Evolutionary conservation across 768 basidiomycete species (phyloP).

Genomic region (Pleurotus tuber-regium): DNA sequence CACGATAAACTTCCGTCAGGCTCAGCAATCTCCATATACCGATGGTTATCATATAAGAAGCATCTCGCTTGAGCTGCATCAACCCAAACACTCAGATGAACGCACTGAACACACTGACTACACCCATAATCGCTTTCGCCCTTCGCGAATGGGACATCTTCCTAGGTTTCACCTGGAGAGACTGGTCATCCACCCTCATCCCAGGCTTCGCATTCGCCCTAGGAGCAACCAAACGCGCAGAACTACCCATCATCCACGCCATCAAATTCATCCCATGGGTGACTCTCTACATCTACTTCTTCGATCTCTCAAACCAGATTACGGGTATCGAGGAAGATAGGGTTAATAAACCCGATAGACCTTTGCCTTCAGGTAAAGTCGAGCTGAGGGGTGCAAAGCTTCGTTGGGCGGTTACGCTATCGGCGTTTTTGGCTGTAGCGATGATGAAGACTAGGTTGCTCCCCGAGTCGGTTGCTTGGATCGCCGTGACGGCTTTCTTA

Average conservation of each 20-base stretch:
- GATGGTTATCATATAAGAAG: too few relatives aligned
- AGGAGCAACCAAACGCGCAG: slow-evolving; percentile 9
- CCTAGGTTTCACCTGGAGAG: slow-evolving; percentile 15
- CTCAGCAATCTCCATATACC: too few relatives aligned
- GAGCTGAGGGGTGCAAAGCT: slow-evolving; percentile 14
- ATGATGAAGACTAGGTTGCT: slow-evolving; percentile 7
- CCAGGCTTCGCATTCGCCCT: slow-evolving; percentile 12
- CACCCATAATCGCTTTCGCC: background rate
- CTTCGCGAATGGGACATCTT: slow-evolving; percentile 12
- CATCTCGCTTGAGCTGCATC: too few relatives aligned
- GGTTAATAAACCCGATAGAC: slow-evolving; percentile 22
- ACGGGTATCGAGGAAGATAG: slow-evolving; percentile 18
- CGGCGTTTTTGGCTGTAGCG: slow-evolving; percentile 10
- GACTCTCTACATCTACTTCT: slow-evolving; percentile 16
- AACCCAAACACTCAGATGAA: too few relatives aligned
- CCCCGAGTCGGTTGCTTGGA: slow-evolving; percentile 12
- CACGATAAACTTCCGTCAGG: too few relatives aligned
- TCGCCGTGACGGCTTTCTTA: slow-evolving; percentile 9
- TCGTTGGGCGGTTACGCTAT: slow-evolving; percentile 11
- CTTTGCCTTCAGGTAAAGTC: slow-evolving; percentile 19
- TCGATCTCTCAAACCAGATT: slow-evolving; percentile 21
- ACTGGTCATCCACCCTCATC: slow-evolving; percentile 14
- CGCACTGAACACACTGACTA: too few relatives aligned
- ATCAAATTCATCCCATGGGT: slow-evolving; percentile 14
- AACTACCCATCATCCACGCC: background rate